Evolutionary conservation across 176 grass and related monocot genomes (phyloP).

Genomic region (Hordeum vulgare): MorexV3_pseudomolecules_assembly NC_058523.1:108168139-108168638

Average conservation of each 20-base stretch:
- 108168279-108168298: conserved; percentile 34
- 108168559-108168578: conserved; percentile 44
- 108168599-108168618: conserved; percentile 54
- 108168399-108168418: conserved; percentile 33
- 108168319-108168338: conserved; percentile 9
- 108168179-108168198: no score
- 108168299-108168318: conserved; percentile 31
- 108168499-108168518: conserved; percentile 26
- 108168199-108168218: not conserved
- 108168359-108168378: conserved; percentile 31
- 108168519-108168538: conserved; percentile 50
- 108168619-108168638: conserved; percentile 43
- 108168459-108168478: not conserved
- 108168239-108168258: not conserved
- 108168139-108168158: no score
- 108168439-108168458: conserved; percentile 8
- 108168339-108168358: conserved; percentile 30
- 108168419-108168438: conserved; percentile 46
- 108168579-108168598: conserved; percentile 43
- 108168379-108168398: conserved; percentile 45
- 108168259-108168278: not conserved
- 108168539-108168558: conserved; percentile 54
- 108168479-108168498: conserved; percentile 20
- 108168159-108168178: no score
- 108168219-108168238: not conserved